These are phyloP conservation scores for Berkeleyomyces basicola DNA, from an alignment of 2,329 filamentous ascomycete species.

Conservation along the genomic window DNA sequence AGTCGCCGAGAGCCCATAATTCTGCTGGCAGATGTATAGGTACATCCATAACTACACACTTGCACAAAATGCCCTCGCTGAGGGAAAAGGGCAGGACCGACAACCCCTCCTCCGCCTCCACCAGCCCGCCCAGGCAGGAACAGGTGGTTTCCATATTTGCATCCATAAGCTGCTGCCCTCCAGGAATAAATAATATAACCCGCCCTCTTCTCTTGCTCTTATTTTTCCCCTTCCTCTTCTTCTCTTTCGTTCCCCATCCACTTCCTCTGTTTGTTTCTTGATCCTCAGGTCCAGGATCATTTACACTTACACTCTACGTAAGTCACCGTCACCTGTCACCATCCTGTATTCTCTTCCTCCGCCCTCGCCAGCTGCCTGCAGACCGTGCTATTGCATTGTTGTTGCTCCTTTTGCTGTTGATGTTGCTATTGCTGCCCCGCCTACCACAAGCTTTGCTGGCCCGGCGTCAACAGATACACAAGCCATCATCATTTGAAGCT, in stretches of 20 bases:
- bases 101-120: neutral
- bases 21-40: neutral
- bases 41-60: neutral
- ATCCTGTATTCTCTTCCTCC: conserved; percentile 3
- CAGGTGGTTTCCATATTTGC: conserved; percentile 8
- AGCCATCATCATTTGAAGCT: neutral
- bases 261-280: conserved; percentile 11
- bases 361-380: conserved; percentile 8
- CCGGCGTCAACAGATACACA: neutral
- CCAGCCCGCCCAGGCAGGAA: neutral
- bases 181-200: conserved; percentile 12
- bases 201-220: conserved; percentile 11
- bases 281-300: conserved; percentile 13
- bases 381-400: neutral
- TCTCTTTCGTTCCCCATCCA: conserved; percentile 14
- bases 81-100: neutral
- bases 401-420: neutral
- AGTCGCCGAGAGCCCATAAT: conserved; percentile 1
- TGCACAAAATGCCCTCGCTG: neutral
- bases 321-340: conserved; percentile 4
- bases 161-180: conserved; percentile 1
- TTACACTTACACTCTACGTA: conserved; percentile 12
- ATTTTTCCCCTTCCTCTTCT: conserved; percentile 13
- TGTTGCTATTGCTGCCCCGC: neutral
- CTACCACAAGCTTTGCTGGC: neutral